Conservation (phyloP, 495 filamentous ascomycete species). For the Rostrohypoxylon terebratum region DNA sequence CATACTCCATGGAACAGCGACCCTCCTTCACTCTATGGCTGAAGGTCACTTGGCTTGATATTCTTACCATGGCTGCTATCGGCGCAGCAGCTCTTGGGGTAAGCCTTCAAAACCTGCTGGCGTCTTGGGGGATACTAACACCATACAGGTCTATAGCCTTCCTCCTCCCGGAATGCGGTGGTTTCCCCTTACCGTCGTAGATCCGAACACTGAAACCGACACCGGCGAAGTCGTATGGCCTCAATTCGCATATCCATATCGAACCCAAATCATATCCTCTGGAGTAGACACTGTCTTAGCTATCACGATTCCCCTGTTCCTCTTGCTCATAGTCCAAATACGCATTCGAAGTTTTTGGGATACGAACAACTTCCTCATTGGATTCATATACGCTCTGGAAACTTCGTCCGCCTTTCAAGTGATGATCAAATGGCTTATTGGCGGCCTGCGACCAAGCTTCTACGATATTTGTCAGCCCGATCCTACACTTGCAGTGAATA, state of each 20-base stretch:
- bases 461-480: constrained; percentile 63
- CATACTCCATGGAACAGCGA: constrained; percentile 49
- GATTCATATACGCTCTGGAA: constrained; percentile 64
- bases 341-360: constrained; percentile 68
- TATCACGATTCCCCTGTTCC: constrained; percentile 53
- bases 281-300: constrained; percentile 58
- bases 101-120: constrained; percentile 19
- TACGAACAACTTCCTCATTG: constrained; percentile 64
- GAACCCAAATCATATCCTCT: constrained; percentile 61
- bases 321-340: constrained; percentile 61
- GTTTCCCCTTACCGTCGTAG: constrained; percentile 58
- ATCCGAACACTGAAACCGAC: constrained; percentile 29
- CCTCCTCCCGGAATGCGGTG: constrained; percentile 54
- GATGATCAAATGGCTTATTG: constrained; percentile 64
- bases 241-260: constrained; percentile 61
- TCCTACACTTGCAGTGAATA: constrained; percentile 39
- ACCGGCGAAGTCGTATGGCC: constrained; percentile 62
- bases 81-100: constrained; percentile 61
- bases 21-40: constrained; percentile 61
- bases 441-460: constrained; percentile 66
- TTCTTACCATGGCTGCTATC: constrained; percentile 59
- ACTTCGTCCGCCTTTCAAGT: constrained; percentile 67
- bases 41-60: constrained; percentile 58
- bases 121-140: constrained; percentile 7
- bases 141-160: constrained; percentile 52